phyloP scores from a whole-genome alignment of 140 eudicot species.

The Bidens hawaiensis region DNA sequence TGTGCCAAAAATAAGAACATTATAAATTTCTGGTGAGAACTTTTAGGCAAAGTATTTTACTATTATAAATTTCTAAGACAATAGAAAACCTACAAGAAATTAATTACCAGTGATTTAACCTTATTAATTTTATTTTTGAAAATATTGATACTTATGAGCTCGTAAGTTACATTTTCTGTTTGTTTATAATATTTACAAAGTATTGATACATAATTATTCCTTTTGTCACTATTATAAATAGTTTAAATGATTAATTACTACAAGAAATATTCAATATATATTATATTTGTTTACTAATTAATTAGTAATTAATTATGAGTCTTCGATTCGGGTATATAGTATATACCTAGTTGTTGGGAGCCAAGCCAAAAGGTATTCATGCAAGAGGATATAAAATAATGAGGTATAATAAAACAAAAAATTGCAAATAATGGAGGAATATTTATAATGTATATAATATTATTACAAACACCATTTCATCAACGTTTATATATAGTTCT shows the following conservation, averaged over 20 bases:
- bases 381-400: no score
- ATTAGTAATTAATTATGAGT: neutral
- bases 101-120: no score
- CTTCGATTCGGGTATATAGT: conserved; percentile 21
- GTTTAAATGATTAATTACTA: neutral
- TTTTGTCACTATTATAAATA: neutral
- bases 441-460: conserved; percentile 21
- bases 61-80: no score
- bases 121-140: no score
- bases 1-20: no score
- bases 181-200: neutral
- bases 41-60: no score
- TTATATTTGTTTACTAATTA: neutral
- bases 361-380: conserved; percentile 34
- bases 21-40: no score
- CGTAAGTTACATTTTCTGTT: neutral
- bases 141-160: no score
- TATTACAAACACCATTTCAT: conserved; percentile 8
- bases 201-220: neutral
- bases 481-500: conserved; percentile 31
- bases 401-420: neutral
- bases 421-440: conserved; percentile 37
- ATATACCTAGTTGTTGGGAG: conserved; percentile 28
- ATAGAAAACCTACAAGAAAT: no score
- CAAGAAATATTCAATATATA: neutral